Base-by-base conservation (phyloP, 2,329 filamentous ascomycete species). In the Keithomyces neogunnii region DNA sequence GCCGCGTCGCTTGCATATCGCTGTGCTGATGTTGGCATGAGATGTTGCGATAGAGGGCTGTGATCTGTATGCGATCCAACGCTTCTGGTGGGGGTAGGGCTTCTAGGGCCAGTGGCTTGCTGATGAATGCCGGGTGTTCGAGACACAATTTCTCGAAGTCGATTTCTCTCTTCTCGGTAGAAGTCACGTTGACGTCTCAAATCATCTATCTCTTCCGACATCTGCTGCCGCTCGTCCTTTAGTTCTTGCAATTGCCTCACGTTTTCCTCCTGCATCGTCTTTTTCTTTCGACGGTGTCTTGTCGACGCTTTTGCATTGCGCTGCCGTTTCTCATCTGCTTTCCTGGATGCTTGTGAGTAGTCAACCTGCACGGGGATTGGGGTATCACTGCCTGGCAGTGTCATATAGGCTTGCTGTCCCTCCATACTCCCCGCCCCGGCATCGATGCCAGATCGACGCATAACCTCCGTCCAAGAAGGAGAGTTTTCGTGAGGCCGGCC, bases 251-350 rank as follows among this genome's bases (percentile, higher is more conserved):
- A 83, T 47, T 80, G 84, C 50, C 78, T 76, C 13, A 81, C 80
- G 52, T 85, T 85, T 64, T 89, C 85, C 59, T 80, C 81, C 64
- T 92, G 88, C 65, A 86, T 85, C 62, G 90, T 88, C 69, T 95
- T 95, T 62, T 89, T 84, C 53, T 90, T 80, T 62, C 84, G 82
- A 51, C 89, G 80, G 57, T 95, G 93, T 53, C 89, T 79, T 46
- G 88, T 88, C 51, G 89, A 95, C 5, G 89, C 89, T 46, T 87
- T 87, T 40, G 89, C 89, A 62, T 95, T 95, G 48, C 89, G 81
- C 65, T 86, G 85, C 51, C 89, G 78, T 69, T 93, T 95, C 66
- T 95, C 88, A 61, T 93, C 88, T 39, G 88, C 87, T 60, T 88
- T 82, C 58, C 84, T 85, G 10, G 89, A 95, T 10, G 86, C 89